These are phyloP conservation scores for Verticillium albo-atrum DNA, from an alignment of 2,329 filamentous ascomycete genomes.

Conservation along the genomic window DNA sequence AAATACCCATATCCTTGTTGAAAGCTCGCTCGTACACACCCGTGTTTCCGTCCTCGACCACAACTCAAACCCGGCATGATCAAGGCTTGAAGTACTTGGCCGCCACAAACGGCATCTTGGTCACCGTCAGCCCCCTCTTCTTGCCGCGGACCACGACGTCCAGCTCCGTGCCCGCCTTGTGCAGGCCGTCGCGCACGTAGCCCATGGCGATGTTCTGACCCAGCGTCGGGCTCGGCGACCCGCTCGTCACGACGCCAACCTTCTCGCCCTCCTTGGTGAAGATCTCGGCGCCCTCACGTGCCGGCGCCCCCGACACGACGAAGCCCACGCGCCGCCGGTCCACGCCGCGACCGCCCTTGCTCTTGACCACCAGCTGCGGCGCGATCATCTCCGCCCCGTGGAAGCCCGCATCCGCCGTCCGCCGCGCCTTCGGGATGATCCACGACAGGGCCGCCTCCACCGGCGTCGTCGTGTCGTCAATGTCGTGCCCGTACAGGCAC, in stretches of 20 bases:
- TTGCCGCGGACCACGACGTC: constrained; percentile 74
- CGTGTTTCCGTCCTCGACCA: background rate
- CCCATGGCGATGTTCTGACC: constrained; percentile 95
- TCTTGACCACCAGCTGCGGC: constrained; percentile 67
- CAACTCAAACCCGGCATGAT: too few species aligned
- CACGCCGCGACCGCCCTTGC: constrained; percentile 68
- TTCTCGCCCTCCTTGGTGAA: constrained; percentile 58
- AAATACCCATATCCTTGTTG: constrained; percentile 3
- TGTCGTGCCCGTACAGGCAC: constrained; percentile 99
- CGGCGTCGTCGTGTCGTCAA: constrained; percentile 69
- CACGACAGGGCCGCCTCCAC: constrained; percentile 60
- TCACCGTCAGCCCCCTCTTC: constrained; percentile 67
- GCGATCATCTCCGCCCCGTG: constrained; percentile 78
- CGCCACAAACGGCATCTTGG: constrained; percentile 85
- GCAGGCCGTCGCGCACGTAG: constrained; percentile 74
- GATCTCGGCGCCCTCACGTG: constrained; percentile 82
- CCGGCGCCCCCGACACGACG: constrained; percentile 78
- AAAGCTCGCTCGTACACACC: constrained; percentile 6
- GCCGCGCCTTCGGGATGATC: constrained; percentile 80
- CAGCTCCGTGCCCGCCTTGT: constrained; percentile 81
- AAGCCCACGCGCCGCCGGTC: constrained; percentile 74
- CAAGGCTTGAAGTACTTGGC: constrained; percentile 75
- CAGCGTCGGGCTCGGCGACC: constrained; percentile 81
- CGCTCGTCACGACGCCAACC: constrained; percentile 81
- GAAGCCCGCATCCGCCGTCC: constrained; percentile 60